phyloP scores from a whole-genome alignment of 140 eudicot species.

The Cichorium intybus region DNA sequence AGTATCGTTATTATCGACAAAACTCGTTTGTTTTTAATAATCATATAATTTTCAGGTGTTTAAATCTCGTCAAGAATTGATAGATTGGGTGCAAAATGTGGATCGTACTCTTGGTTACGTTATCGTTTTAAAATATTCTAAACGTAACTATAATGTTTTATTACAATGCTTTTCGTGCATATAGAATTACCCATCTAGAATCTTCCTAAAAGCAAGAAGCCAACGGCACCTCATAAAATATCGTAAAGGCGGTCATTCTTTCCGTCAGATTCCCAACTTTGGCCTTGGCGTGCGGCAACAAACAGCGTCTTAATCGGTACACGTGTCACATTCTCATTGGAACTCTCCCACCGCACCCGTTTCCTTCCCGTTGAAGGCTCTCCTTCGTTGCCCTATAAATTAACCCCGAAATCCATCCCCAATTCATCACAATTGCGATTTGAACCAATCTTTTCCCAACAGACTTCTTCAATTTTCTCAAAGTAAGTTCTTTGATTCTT shows the following conservation, averaged over 20 bases:
- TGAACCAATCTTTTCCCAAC: neutral
- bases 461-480: neutral
- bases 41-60: too few relatives aligned
- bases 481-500: neutral
- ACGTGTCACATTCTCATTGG: constrained; percentile 26
- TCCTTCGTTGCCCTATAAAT: constrained; percentile 16
- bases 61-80: too few relatives aligned
- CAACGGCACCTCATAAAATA: neutral
- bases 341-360: neutral
- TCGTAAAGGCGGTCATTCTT: neutral
- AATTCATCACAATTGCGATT: constrained; percentile 14
- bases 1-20: too few relatives aligned
- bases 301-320: neutral
- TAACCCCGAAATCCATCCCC: constrained; percentile 12
- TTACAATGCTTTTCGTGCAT: too few relatives aligned
- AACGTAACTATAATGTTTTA: too few relatives aligned
- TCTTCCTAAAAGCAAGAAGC: neutral
- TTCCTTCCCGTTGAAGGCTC: neutral
- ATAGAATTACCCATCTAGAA: too few relatives aligned
- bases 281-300: neutral
- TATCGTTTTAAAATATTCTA: too few relatives aligned
- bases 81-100: too few relatives aligned
- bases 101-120: too few relatives aligned
- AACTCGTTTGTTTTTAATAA: too few relatives aligned
- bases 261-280: neutral